Evolutionary conservation across 2,329 filamentous ascomycete genomes (phyloP), one percentile per base, ranked within the genome.

Genomic region (Diaporthe citriasiana): DNA sequence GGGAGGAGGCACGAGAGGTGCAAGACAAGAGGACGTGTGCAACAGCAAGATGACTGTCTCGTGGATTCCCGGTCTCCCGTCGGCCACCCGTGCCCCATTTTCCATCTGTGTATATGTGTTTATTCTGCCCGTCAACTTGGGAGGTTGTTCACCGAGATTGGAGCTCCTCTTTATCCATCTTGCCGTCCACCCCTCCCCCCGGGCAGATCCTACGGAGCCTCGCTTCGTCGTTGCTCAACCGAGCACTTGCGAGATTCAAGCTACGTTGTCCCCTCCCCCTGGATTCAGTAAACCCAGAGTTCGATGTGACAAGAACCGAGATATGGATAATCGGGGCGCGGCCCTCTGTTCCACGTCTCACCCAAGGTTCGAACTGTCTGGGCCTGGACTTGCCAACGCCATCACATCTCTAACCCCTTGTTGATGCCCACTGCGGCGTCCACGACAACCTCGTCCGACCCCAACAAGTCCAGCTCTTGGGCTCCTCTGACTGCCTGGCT

Each of bases 301-400:
- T 27, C 63, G 47, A 68, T 40, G 63, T 68, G 63, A 68, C 33
- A 27, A 68, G 63, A 53, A 68, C 63, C 63, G 63, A 68, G 47
- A 68, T 68, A 68, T 68, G 63, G 63, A 68, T 68, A 68, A 68
- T 68, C 63, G 63, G 63, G 63, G 30, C 63, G 33, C 63, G 63
- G 63, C 63, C 63, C 63, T 68, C 47, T 38, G 17, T 68, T 53
- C 63, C 63, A 68, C 33, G 63, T 51, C 47, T 68, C 63, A 53
- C 33, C 63, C 45, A 47, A 68, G 33, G 13, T 38, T 66, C 63
- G 22, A 51, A 27, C 4, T 17, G 47, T n/a, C 30, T 38, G 63
- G 22, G 45, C 45, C 63, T 38, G 45, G 30, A 27, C 30, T 25
- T 6, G 22, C 30, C n/a, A 19, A 40, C 45, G 22, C 25, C 63